Percentiles rank a stretch among this genome's conserved stretches.
Conservation (phyloP, 345 rosid species). For the Linum lewisii region DNA sequence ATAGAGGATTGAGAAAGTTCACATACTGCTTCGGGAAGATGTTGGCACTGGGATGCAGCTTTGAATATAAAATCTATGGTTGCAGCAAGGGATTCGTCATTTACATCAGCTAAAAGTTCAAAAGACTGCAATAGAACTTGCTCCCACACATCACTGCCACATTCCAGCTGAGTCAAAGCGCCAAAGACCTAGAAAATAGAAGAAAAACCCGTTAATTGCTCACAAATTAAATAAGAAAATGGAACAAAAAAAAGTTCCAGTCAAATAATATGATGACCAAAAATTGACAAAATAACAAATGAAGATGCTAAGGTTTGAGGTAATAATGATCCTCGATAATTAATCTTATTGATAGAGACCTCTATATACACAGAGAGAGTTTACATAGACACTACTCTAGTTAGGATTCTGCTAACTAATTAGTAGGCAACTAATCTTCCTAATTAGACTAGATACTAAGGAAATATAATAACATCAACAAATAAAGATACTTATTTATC, state of each 20-base stretch:
- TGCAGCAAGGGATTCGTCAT: conserved; percentile 71
- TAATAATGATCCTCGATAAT: too few relatives aligned
- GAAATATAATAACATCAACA: too few relatives aligned
- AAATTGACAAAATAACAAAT: conserved; percentile 5
- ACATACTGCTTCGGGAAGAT: conserved; percentile 86
- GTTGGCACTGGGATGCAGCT: conserved; percentile 84
- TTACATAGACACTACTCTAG: too few relatives aligned
- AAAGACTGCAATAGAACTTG: conserved; percentile 56
- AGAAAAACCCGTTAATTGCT: conserved; percentile 2
- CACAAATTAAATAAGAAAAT: neutral
- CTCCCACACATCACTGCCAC: conserved; percentile 82
- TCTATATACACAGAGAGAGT: too few relatives aligned
- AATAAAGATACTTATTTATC: too few relatives aligned
- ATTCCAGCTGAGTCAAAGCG: conserved; percentile 82
- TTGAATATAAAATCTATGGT: conserved; percentile 76
- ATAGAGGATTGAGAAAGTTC: conserved; percentile 11
- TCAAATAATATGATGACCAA: neutral
- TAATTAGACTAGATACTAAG: too few relatives aligned
- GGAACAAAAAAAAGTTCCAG: neutral
- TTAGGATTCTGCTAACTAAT: too few relatives aligned
- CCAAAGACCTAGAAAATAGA: conserved; percentile 60
- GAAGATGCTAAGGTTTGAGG: neutral
- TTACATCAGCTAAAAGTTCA: conserved; percentile 58
- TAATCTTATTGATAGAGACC: too few relatives aligned
- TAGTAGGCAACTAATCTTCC: too few relatives aligned